phyloP scores from a whole-genome alignment of 306 rosid species.

The Urtica urens region DNA sequence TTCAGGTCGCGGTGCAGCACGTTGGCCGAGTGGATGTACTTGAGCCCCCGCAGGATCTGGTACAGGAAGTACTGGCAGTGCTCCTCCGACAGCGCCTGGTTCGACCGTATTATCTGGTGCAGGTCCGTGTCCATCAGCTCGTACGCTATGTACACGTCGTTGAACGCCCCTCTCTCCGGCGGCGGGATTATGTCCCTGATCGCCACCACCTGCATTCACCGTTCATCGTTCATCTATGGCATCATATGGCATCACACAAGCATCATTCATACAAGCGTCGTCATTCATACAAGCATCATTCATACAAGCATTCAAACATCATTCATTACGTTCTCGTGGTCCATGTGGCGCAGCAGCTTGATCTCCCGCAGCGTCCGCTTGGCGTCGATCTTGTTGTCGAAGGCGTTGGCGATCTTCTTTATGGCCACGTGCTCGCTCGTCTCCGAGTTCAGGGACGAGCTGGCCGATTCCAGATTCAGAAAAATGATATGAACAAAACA shows the following conservation, averaged over 20 bases:
- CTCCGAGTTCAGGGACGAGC: slow-evolving; percentile 82
- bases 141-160: slow-evolving; percentile 93
- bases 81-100: slow-evolving; percentile 88
- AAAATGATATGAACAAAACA: neutral
- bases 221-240: neutral
- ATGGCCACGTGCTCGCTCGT: slow-evolving; percentile 83
- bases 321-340: slow-evolving; percentile 97
- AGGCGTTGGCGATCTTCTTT: slow-evolving; percentile 92
- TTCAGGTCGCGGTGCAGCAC: slow-evolving; percentile 93
- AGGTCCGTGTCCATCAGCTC: slow-evolving; percentile 99
- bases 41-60: slow-evolving; percentile 93
- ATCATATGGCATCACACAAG: no score
- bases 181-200: slow-evolving; percentile 94
- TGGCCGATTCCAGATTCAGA: slow-evolving; percentile 10
- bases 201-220: slow-evolving; percentile 59
- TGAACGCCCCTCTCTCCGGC: slow-evolving; percentile 60
- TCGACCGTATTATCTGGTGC: slow-evolving; percentile 89
- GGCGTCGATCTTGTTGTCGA: slow-evolving; percentile 89
- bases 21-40: slow-evolving; percentile 94
- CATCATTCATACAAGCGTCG: no score
- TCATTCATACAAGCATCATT: no score
- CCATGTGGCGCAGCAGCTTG: slow-evolving; percentile 97
- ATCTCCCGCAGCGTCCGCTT: slow-evolving; percentile 97
- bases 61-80: slow-evolving; percentile 96
- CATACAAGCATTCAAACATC: no score